These are phyloP conservation scores for Suhomyces chickasaworum DNA, from an alignment of 1,139 yeast species.

Conservation along the genomic window DNA sequence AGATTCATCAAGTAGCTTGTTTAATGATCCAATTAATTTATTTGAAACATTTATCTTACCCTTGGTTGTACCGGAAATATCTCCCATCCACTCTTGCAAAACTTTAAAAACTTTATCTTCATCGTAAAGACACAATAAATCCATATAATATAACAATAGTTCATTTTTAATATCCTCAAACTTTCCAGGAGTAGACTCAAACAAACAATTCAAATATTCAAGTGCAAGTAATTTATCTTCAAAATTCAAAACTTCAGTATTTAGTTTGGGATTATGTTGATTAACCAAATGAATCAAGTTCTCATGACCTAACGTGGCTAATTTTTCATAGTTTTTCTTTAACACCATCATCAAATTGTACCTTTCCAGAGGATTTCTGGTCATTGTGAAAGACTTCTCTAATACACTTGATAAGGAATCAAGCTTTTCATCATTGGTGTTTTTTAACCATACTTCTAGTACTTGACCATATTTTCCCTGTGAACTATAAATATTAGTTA, in stretches of 20 bases:
- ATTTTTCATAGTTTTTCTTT: constrained; percentile 35
- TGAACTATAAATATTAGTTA: constrained; percentile 57
- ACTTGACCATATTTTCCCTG: constrained; percentile 57
- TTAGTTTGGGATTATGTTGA: constrained; percentile 40
- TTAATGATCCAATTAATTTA: background rate
- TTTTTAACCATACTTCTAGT: constrained; percentile 37
- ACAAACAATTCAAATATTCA: constrained; percentile 31
- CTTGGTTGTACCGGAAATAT: constrained; percentile 10
- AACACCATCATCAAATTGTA: constrained; percentile 37
- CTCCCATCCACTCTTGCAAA: constrained; percentile 16
- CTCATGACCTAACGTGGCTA: constrained; percentile 37
- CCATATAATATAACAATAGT: constrained; percentile 34
- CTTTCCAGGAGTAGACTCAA: constrained; percentile 10
- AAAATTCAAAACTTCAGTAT: constrained; percentile 34
- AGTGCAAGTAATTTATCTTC: constrained; percentile 26
- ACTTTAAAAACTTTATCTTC: constrained; percentile 18
- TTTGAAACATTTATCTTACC: no score
- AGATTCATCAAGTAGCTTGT: constrained; percentile 23
- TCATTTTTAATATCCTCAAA: constrained; percentile 5
- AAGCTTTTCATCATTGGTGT: constrained; percentile 12
- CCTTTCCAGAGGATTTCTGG: constrained; percentile 34
- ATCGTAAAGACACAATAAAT: constrained; percentile 26
- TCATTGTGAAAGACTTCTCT: constrained; percentile 39
- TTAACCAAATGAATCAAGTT: constrained; percentile 42
- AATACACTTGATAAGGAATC: constrained; percentile 31